Conservation (phyloP, 345 rosid genomes). For the Theobroma cacao region DNA sequence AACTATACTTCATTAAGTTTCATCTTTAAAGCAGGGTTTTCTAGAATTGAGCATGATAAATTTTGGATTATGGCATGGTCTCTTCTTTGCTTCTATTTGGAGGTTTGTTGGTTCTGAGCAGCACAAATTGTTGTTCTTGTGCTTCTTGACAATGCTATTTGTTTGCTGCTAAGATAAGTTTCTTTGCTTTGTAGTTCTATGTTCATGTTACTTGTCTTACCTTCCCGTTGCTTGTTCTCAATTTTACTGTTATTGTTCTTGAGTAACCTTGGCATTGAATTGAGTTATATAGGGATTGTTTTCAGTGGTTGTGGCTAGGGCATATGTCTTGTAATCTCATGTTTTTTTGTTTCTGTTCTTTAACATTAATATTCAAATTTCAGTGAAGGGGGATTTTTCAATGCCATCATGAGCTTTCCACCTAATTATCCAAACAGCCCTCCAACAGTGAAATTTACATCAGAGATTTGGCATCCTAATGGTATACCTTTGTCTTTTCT, state of each 20-base stretch:
- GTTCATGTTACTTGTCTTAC: not conserved
- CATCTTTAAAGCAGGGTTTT: not conserved
- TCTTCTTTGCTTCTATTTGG: not conserved
- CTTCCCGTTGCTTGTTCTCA: not conserved
- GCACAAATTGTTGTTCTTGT: not conserved
- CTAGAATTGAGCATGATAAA: not conserved
- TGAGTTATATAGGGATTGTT: not conserved
- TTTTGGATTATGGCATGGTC: not conserved
- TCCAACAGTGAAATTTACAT: constrained; percentile 81
- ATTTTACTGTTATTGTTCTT: not conserved
- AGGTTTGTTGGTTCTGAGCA: not conserved
- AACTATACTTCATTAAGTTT: not conserved
- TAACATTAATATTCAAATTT: constrained; percentile 15
- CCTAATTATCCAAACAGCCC: constrained; percentile 88
- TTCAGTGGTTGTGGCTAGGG: not conserved
- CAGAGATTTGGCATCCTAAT: constrained; percentile 98
- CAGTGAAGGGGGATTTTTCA: constrained; percentile 98
- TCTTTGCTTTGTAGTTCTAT: not conserved
- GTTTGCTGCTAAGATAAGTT: constrained; percentile 2
- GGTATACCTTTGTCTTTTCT: constrained; percentile 39
- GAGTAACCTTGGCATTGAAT: not conserved
- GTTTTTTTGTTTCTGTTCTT: not conserved
- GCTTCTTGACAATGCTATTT: not conserved
- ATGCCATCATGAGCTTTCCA: constrained; percentile 95
- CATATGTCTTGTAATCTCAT: not conserved